Conservation (phyloP, 176 grass and related monocot species). For the Eragrostis nindensis region DNA sequence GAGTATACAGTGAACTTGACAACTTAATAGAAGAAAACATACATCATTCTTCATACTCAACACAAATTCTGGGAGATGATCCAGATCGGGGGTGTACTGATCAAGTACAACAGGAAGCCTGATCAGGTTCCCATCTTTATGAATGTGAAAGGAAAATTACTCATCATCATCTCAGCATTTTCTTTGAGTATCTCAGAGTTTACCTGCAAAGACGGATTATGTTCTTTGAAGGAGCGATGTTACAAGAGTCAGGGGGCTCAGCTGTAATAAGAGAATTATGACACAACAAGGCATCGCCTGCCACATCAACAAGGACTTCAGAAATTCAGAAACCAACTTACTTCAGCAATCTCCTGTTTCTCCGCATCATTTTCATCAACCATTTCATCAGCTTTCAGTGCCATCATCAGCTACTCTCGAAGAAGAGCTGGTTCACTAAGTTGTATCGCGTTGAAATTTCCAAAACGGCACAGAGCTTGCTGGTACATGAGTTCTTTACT, state of each 20-base stretch:
- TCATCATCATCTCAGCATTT: constrained; percentile 85
- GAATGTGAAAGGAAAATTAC: constrained; percentile 79
- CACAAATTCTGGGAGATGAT: constrained; percentile 82
- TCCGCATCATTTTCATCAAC: constrained; percentile 62
- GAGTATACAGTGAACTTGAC: constrained; percentile 13
- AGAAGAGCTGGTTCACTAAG: constrained; percentile 87
- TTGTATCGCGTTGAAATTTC: constrained; percentile 91
- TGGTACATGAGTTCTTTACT: constrained; percentile 99
- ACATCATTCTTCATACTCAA: constrained; percentile 87
- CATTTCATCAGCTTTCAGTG: constrained; percentile 72
- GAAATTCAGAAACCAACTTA: constrained; percentile 45
- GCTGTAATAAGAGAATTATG: neutral
- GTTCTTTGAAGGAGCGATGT: neutral
- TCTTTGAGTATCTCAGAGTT: constrained; percentile 83
- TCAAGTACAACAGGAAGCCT: constrained; percentile 96
- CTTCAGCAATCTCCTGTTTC: constrained; percentile 85
- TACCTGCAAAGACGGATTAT: constrained; percentile 45
- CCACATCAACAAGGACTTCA: neutral
- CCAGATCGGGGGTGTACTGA: constrained; percentile 92
- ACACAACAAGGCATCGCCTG: constrained; percentile 10
- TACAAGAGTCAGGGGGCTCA: constrained; percentile 4
- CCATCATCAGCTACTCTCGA: constrained; percentile 75
- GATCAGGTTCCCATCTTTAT: constrained; percentile 69
- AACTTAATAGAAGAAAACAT: constrained; percentile 46
- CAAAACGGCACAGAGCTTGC: constrained; percentile 82